Conservation (phyloP, 805 yeast genomes). For the Lipomyces yamanashiensis region DNA sequence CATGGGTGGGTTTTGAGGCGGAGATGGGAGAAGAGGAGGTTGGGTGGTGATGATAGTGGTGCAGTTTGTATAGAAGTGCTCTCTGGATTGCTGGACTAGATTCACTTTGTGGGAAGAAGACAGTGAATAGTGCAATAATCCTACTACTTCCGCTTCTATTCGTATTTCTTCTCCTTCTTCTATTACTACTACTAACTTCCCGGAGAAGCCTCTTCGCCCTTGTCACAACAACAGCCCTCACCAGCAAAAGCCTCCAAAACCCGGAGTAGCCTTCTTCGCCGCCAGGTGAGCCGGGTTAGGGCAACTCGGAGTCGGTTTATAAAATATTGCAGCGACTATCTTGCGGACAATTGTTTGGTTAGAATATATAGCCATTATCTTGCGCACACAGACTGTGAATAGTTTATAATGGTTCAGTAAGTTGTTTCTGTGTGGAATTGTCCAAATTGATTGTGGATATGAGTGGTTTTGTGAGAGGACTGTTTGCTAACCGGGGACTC, state of each 20-base stretch:
- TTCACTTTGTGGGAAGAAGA: no score
- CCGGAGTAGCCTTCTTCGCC: constrained; percentile 9
- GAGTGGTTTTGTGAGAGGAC: background rate
- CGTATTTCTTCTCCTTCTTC: no score
- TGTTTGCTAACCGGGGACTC: background rate
- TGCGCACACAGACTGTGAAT: background rate
- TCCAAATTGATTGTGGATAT: background rate
- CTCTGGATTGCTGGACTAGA: no score
- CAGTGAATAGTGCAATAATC: no score
- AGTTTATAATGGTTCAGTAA: background rate
- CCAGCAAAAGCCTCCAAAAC: background rate
- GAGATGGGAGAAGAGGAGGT: no score
- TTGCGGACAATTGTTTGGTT: background rate
- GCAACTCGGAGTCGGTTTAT: background rate
- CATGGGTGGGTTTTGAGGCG: no score
- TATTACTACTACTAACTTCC: no score
- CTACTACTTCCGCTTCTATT: no score
- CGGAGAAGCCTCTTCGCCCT: no score
- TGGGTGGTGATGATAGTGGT: no score
- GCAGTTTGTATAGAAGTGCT: no score
- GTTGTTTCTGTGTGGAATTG: background rate
- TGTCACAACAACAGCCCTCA: no score
- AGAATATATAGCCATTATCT: background rate
- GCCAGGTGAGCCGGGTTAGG: background rate
- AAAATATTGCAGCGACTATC: background rate